Percentiles rank a stretch among this genome's conserved stretches.
phyloP scores from a whole-genome alignment of 2,329 filamentous ascomycete genomes.

The Arthrinium phaeospermum region DNA sequence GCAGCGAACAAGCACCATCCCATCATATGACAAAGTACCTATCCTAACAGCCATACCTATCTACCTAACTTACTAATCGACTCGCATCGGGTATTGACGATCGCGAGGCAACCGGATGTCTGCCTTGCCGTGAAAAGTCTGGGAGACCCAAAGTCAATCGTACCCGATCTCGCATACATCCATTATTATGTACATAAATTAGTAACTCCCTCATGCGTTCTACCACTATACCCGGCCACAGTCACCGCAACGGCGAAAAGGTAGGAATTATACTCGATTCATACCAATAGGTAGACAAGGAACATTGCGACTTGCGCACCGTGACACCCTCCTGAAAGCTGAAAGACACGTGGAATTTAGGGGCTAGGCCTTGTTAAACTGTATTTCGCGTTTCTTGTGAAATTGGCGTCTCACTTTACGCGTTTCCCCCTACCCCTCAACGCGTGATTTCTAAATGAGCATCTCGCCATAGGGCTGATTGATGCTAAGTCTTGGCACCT shows the following conservation, averaged over 20 bases:
- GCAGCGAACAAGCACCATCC: neutral
- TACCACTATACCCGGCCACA: neutral
- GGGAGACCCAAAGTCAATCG: neutral
- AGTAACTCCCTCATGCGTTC: neutral
- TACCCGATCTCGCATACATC: neutral
- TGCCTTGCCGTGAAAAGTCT: neutral
- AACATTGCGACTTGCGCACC: neutral
- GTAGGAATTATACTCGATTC: neutral
- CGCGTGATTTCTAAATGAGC: conserved; percentile 27
- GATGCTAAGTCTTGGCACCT: conserved; percentile 16
- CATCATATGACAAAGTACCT: neutral
- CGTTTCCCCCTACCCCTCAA: conserved; percentile 30
- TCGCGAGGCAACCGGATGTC: neutral
- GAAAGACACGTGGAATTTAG: neutral
- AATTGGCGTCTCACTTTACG: conserved; percentile 18
- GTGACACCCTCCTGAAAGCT: neutral
- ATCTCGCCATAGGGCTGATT: conserved; percentile 13
- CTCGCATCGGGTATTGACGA: neutral
- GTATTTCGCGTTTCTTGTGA: conserved; percentile 26
- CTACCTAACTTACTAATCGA: neutral
- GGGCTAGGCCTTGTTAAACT: neutral
- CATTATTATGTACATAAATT: neutral
- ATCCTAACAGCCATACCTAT: neutral
- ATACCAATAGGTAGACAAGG: neutral
- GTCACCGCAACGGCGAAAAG: neutral